Conservation (phyloP, 805 yeast species). For the Zygosaccharomyces bailii region DNA sequence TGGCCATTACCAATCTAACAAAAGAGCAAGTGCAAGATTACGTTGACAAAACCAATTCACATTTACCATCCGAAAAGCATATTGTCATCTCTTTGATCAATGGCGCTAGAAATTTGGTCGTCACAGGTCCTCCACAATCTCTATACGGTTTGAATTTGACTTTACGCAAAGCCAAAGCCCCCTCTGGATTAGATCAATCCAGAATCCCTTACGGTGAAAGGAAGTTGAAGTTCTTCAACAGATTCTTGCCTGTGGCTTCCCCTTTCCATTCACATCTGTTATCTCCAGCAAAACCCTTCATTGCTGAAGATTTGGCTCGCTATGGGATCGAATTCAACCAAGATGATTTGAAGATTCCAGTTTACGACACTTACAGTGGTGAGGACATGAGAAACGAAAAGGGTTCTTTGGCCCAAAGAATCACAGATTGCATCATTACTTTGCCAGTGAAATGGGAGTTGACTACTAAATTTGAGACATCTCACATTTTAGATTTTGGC, state of each 20-base stretch:
- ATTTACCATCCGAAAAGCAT: conserved; percentile 87
- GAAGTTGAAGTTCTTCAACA: conserved; percentile 86
- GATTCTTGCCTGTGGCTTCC: conserved; percentile 91
- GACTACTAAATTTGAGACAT: conserved; percentile 75
- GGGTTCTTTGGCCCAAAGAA: conserved; percentile 61
- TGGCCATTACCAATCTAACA: conserved; percentile 86
- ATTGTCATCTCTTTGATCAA: conserved; percentile 86
- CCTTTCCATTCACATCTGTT: conserved; percentile 95
- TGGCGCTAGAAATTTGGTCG: conserved; percentile 94
- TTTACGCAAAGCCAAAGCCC: conserved; percentile 90
- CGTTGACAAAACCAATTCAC: conserved; percentile 85
- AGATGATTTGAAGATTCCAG: conserved; percentile 71
- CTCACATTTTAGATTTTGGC: conserved; percentile 95
- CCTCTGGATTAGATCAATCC: conserved; percentile 90
- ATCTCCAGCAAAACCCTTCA: conserved; percentile 62
- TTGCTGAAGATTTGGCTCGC: conserved; percentile 60
- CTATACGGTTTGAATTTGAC: conserved; percentile 91
- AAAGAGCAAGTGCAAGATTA: conserved; percentile 71
- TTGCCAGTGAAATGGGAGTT: conserved; percentile 93
- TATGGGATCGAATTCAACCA: conserved; percentile 56
- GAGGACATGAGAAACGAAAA: conserved; percentile 58
- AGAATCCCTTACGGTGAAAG: conserved; percentile 92
- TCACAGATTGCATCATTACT: conserved; percentile 78
- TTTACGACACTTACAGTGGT: conserved; percentile 86
- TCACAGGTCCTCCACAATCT: conserved; percentile 97